Conservation (phyloP, 1,139 yeast species). For the Hanseniaspora uvarum region DNA sequence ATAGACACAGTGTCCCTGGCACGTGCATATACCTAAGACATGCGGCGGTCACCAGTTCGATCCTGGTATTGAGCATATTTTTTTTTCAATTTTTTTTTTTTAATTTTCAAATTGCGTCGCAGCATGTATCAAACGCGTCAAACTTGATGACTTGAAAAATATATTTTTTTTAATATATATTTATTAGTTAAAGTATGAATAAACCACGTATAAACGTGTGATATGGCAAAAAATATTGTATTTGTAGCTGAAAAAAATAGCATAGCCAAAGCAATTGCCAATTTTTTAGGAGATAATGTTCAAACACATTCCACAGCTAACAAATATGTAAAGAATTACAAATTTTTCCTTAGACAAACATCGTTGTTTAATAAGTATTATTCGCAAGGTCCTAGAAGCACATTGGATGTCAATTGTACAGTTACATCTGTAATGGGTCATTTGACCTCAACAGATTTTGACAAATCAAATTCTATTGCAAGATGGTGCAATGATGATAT, state of each 20-base stretch:
- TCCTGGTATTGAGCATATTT: constrained; percentile 18
- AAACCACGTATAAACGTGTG: background rate
- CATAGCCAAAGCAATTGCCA: constrained; percentile 70
- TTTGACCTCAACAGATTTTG: constrained; percentile 55
- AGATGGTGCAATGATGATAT: constrained; percentile 44
- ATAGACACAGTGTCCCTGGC: constrained; percentile 14
- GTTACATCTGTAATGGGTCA: constrained; percentile 94
- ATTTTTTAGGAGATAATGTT: constrained; percentile 45
- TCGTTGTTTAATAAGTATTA: constrained; percentile 35
- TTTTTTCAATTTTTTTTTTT: background rate
- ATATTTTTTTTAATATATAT: background rate
- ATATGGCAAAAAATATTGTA: constrained; percentile 49
- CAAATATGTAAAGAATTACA: constrained; percentile 71
- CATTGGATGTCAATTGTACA: constrained; percentile 64
- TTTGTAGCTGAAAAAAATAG: constrained; percentile 98
- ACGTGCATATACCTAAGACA: constrained; percentile 18
- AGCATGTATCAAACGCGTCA: constrained; percentile 1
- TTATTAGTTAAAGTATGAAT: background rate
- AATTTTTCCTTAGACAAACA: constrained; percentile 45
- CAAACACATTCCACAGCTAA: constrained; percentile 42
- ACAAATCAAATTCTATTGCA: constrained; percentile 33
- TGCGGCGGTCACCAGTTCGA: constrained; percentile 20
- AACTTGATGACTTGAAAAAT: background rate
- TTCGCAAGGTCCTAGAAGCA: constrained; percentile 31
- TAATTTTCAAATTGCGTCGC: background rate